Percentiles rank a stretch among this genome's conserved stretches.
Evolutionary conservation across 805 yeast genomes (phyloP).

Genomic region (Hanseniaspora vineae): DNA sequence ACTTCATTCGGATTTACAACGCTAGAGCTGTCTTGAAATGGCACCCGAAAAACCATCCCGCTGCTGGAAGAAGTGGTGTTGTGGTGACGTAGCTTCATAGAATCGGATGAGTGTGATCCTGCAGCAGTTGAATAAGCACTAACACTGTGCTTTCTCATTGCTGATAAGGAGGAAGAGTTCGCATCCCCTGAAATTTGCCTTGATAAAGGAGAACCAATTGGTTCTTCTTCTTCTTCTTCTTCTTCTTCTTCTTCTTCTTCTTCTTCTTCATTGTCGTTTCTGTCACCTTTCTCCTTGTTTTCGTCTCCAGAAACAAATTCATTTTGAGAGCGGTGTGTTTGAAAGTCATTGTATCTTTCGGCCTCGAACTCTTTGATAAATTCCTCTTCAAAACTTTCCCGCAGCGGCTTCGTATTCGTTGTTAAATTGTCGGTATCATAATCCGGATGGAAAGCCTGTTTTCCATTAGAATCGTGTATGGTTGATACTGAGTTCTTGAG

Average conservation of each 20-base stretch:
- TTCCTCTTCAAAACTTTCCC: too few species aligned
- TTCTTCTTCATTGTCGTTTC: neutral
- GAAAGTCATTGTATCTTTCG: neutral
- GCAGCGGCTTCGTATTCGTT: too few species aligned
- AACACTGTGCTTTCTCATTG: conserved; percentile 2
- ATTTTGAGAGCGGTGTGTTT: neutral
- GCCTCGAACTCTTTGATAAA: too few species aligned
- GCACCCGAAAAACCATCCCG: conserved; percentile 43
- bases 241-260: neutral
- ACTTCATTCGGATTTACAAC: conserved; percentile 8
- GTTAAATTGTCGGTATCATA: neutral
- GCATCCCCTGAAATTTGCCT: conserved; percentile 1
- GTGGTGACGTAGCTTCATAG: too few species aligned
- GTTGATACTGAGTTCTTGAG: neutral
- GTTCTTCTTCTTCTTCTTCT: conserved; percentile 1
- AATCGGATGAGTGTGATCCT: too few species aligned
- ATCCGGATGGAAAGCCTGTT: neutral
- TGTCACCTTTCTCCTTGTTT: neutral
- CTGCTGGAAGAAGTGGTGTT: conserved; percentile 17
- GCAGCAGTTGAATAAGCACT: too few species aligned
- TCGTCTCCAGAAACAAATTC: neutral
- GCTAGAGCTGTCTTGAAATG: conserved; percentile 41
- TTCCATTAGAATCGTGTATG: neutral
- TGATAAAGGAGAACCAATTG: conserved; percentile 4
- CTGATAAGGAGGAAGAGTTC: neutral